These are phyloP conservation scores for Pulveroboletus sp. DNA, from an alignment of 768 basidiomycete genomes.

Conservation along the genomic window DNA sequence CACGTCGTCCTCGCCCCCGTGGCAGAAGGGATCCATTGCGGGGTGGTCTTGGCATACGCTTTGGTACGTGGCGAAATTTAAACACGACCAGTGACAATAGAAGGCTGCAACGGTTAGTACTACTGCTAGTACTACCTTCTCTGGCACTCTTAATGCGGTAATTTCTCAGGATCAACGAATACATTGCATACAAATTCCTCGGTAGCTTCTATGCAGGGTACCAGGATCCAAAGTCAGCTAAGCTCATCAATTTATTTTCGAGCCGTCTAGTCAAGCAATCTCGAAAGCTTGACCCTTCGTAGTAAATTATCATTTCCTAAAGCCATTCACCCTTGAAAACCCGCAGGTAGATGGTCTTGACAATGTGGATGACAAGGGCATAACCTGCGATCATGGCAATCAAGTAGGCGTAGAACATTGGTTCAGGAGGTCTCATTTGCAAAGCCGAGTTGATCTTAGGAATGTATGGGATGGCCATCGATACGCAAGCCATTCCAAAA, in stretches of 20 bases:
- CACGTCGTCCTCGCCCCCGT: constrained; percentile 13
- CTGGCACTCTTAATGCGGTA: too few species aligned
- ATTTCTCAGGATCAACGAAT: constrained; percentile 2
- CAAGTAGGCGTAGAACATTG: constrained; percentile 29
- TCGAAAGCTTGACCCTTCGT: not conserved
- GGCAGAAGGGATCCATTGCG: not conserved
- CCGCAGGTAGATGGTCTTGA: constrained; percentile 25
- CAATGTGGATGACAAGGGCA: constrained; percentile 26
- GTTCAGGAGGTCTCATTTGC: constrained; percentile 25
- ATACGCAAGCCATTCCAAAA: constrained; percentile 30
- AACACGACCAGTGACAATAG: too few species aligned
- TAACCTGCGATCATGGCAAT: constrained; percentile 20
- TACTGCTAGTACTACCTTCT: too few species aligned
- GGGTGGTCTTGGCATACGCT: constrained; percentile 15
- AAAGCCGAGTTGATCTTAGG: constrained; percentile 30
- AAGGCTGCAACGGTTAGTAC: too few species aligned
- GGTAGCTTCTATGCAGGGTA: not conserved
- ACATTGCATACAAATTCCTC: not conserved
- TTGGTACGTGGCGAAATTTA: not conserved
- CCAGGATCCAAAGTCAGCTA: not conserved
- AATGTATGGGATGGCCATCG: constrained; percentile 34
- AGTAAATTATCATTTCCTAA: constrained; percentile 1
- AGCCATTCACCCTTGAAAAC: constrained; percentile 32
- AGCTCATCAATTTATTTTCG: not conserved
- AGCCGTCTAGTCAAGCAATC: not conserved